These are phyloP conservation scores for Diaporthe batatas DNA, from an alignment of 2,329 filamentous ascomycete genomes.

Conservation along the genomic window DNA sequence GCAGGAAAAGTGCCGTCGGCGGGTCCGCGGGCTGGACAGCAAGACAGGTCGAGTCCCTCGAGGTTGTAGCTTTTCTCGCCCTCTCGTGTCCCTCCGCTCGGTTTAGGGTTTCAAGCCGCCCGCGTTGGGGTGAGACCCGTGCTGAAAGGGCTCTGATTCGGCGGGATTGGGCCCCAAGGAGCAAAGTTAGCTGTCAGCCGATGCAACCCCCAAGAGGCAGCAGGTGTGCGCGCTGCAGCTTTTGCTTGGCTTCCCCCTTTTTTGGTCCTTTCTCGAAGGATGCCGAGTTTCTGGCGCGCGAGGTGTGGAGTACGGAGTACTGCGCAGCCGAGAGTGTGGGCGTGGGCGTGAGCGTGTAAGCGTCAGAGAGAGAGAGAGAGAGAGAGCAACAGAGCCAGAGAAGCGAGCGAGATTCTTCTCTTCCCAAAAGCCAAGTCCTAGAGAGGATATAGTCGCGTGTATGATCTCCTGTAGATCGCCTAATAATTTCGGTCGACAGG, in stretches of 20 bases:
- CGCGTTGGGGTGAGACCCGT: slow-evolving; percentile 41
- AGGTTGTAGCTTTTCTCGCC: slow-evolving; percentile 36
- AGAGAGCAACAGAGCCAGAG: too few species aligned
- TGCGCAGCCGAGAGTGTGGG: slow-evolving; percentile 11
- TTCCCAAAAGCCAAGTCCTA: too few species aligned
- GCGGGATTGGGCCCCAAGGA: slow-evolving; percentile 29
- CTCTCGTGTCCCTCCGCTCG: slow-evolving; percentile 32
- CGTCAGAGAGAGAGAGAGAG: not conserved
- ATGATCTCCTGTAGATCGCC: slow-evolving; percentile 35
- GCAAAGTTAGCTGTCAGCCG: slow-evolving; percentile 40
- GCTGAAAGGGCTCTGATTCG: slow-evolving; percentile 40
- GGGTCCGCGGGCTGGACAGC: slow-evolving; percentile 33
- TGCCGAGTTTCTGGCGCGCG: slow-evolving; percentile 26
- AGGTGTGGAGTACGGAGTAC: slow-evolving; percentile 28
- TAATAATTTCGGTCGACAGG: slow-evolving; percentile 35
- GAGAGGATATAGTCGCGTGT: too few species aligned
- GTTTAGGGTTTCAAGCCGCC: slow-evolving; percentile 39
- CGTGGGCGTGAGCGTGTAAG: not conserved
- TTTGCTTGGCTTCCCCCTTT: slow-evolving; percentile 30
- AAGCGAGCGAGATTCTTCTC: not conserved
- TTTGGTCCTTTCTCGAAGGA: slow-evolving; percentile 32
- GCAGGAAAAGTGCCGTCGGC: slow-evolving; percentile 33
- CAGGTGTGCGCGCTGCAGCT: slow-evolving; percentile 31
- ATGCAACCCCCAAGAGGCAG: slow-evolving; percentile 34
- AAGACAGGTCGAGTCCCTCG: slow-evolving; percentile 36